Percentiles rank a stretch among this genome's conserved stretches.
These are phyloP conservation scores for Russula sp. DNA, from an alignment of 768 basidiomycete species.

Conservation along the genomic window DNA sequence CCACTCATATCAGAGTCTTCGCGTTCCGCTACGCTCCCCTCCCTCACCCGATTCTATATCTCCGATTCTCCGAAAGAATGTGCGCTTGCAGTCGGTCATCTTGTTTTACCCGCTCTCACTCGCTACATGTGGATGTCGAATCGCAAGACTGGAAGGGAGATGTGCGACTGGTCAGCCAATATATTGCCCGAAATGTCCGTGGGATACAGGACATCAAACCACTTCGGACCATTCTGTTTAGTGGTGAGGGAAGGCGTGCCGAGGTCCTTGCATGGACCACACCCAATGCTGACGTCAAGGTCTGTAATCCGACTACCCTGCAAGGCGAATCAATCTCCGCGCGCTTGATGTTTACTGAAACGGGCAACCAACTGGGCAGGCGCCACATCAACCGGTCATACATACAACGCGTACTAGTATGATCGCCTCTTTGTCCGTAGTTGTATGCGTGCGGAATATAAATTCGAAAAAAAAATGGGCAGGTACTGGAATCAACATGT, in stretches of 20 bases:
- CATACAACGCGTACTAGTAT: too few relatives aligned
- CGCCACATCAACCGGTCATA: too few relatives aligned
- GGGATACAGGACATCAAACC: slow-evolving; percentile 12
- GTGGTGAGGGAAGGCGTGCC: too few relatives aligned
- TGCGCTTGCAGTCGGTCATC: slow-evolving; percentile 4
- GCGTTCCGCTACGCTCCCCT: slow-evolving; percentile 1
- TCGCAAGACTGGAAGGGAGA: neutral
- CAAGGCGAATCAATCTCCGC: neutral
- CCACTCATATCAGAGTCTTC: neutral
- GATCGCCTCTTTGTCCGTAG: too few relatives aligned
- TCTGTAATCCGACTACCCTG: too few relatives aligned
- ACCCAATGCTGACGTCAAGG: neutral
- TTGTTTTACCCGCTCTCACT: slow-evolving; percentile 15
- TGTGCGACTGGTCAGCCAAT: neutral
- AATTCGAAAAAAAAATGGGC: too few relatives aligned
- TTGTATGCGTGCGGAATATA: too few relatives aligned
- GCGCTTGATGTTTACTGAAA: too few relatives aligned
- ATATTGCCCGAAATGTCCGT: neutral
- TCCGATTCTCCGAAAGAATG: neutral
- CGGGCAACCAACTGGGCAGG: too few relatives aligned
- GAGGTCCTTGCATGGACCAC: neutral
- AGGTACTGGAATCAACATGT: too few relatives aligned
- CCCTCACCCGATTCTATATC: neutral
- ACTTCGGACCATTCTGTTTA: slow-evolving; percentile 2
- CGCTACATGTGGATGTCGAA: neutral